These are phyloP conservation scores for Botrytis fragariae DNA, from an alignment of 2,329 filamentous ascomycete genomes.

Conservation along the genomic window DNA sequence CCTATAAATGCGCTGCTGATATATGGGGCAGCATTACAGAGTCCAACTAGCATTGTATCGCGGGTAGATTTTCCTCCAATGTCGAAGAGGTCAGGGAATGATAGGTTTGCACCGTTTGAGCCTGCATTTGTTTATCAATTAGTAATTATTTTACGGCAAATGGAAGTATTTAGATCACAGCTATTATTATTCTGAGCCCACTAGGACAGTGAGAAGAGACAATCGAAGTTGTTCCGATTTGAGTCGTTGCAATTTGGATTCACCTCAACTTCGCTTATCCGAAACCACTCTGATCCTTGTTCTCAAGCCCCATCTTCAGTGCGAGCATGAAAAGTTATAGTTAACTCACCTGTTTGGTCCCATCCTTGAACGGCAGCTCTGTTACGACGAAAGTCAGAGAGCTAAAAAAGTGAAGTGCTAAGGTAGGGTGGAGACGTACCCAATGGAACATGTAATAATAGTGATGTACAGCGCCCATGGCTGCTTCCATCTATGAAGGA, in stretches of 20 bases:
- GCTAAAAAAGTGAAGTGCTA: slow-evolving; percentile 64
- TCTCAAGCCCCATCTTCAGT: background rate
- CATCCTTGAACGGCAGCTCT: slow-evolving; percentile 57
- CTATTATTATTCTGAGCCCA: background rate
- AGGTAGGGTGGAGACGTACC: slow-evolving; percentile 59
- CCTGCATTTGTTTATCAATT: slow-evolving; percentile 38
- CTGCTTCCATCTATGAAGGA: slow-evolving; percentile 67
- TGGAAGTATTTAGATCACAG: background rate
- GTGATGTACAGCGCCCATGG: slow-evolving; percentile 45
- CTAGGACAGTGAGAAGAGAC: background rate
- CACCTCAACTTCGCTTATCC: background rate
- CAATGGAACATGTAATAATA: slow-evolving; percentile 49
- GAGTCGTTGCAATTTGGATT: background rate
- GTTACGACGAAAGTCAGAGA: background rate
- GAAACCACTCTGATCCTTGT: no score
- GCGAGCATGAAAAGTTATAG: background rate
- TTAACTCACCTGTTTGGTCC: slow-evolving; percentile 17
- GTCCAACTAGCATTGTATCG: slow-evolving; percentile 56
- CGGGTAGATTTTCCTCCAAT: slow-evolving; percentile 42
- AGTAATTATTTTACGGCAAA: background rate
- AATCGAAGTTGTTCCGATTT: background rate
- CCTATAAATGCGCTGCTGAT: slow-evolving; percentile 41
- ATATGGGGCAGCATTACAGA: slow-evolving; percentile 52
- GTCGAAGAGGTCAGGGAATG: slow-evolving; percentile 46
- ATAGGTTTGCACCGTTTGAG: slow-evolving; percentile 49